Conservation (phyloP, 2,329 filamentous ascomycete species). For the Basipetospora chlamydospora region DNA sequence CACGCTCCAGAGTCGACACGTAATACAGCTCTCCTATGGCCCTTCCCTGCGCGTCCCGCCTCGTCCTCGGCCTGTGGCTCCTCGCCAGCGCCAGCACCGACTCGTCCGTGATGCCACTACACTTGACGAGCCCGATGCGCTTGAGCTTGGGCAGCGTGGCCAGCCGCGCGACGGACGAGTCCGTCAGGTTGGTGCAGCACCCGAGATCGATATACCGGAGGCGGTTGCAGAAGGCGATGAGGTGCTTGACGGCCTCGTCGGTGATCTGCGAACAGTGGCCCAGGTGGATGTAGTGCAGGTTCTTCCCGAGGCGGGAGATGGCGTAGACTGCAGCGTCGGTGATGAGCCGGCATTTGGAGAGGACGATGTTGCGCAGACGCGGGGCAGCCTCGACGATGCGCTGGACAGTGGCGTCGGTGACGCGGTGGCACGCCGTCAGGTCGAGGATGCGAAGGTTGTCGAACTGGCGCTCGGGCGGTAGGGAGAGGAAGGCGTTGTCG, state of each 20-base stretch:
- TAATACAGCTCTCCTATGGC: constrained; percentile 36
- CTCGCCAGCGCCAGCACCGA: constrained; percentile 77
- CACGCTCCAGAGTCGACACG: constrained; percentile 64
- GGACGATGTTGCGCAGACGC: constrained; percentile 76
- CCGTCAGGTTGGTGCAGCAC: constrained; percentile 83
- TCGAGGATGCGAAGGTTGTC: constrained; percentile 89
- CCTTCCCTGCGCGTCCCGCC: constrained; percentile 32
- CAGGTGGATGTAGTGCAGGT: constrained; percentile 89
- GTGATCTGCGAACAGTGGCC: constrained; percentile 89
- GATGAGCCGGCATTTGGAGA: constrained; percentile 87
- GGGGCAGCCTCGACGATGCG: constrained; percentile 80
- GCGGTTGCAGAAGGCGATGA: constrained; percentile 77
- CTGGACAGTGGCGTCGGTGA: constrained; percentile 77
- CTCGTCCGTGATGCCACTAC: constrained; percentile 72
- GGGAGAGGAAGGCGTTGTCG: constrained; percentile 71
- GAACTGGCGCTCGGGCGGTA: constrained; percentile 55
- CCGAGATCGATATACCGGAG: constrained; percentile 96
- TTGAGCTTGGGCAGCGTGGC: constrained; percentile 84
- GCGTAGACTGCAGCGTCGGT: constrained; percentile 79
- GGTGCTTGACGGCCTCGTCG: constrained; percentile 68
- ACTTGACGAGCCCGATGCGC: constrained; percentile 90
- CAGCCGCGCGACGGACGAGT: constrained; percentile 69
- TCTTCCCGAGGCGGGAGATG: constrained; percentile 84
- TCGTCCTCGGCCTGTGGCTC: constrained; percentile 36
- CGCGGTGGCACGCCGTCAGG: constrained; percentile 69